Conservation (phyloP, 331 rosid genomes). For the Arachis monticola region DNA sequence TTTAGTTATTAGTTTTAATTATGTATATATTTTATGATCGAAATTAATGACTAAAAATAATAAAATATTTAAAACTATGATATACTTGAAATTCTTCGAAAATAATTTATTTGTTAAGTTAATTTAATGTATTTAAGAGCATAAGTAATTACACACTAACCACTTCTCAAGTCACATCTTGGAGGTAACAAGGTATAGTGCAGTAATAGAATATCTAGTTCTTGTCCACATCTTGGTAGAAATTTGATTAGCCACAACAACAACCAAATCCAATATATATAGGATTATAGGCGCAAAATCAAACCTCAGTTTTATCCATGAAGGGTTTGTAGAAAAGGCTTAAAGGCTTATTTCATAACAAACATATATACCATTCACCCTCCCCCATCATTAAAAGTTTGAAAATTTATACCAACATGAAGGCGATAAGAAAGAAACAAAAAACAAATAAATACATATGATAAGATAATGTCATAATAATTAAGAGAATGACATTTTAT, state of each 20-base stretch:
- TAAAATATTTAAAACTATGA: too few species aligned
- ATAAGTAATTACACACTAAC: background rate
- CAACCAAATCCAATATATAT: background rate
- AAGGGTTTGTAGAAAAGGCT: background rate
- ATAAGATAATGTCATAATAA: conserved; percentile 9
- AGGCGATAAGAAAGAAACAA: background rate
- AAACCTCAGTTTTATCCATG: too few species aligned
- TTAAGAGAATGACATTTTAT: too few species aligned
- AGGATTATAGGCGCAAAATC: background rate
- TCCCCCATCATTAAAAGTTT: background rate
- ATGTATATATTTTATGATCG: too few species aligned
- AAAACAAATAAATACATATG: background rate
- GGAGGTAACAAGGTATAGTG: background rate
- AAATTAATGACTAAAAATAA: too few species aligned
- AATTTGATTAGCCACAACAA: background rate
- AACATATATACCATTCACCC: background rate
- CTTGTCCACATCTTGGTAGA: too few species aligned
- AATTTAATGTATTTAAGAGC: background rate
- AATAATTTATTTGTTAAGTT: background rate
- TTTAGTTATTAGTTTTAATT: too few species aligned
- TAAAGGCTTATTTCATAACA: conserved; percentile 4
- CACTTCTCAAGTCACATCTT: background rate
- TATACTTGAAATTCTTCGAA: too few species aligned
- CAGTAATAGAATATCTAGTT: background rate
- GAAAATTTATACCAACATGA: background rate